Percentiles rank a stretch among this genome's conserved stretches.
Conservation (phyloP, 805 yeast species). For the Millerozyma miso region DNA sequence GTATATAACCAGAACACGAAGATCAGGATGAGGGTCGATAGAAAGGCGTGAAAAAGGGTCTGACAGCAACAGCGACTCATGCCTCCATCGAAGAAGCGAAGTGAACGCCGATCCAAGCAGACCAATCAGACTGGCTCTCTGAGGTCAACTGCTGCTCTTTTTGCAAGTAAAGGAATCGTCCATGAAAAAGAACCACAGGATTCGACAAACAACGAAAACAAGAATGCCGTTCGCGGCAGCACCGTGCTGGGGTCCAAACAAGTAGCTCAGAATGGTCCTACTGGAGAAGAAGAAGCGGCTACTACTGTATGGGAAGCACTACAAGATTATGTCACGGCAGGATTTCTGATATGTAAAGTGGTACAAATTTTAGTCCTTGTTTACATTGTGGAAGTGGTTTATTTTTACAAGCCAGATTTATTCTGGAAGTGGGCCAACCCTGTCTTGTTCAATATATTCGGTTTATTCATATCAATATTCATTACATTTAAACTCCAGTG, state of each 20-base stretch:
- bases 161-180: slow-evolving; percentile 6
- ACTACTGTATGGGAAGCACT: slow-evolving; percentile 18
- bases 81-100: not conserved
- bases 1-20: no score
- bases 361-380: slow-evolving; percentile 28
- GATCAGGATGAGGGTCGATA: no score
- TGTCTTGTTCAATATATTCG: slow-evolving; percentile 32
- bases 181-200: not conserved
- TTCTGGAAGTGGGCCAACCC: slow-evolving; percentile 14
- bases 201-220: not conserved
- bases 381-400: slow-evolving; percentile 28
- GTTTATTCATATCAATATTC: slow-evolving; percentile 25
- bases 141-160: slow-evolving; percentile 9
- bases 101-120: not conserved
- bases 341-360: slow-evolving; percentile 25
- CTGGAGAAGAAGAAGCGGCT: slow-evolving; percentile 9
- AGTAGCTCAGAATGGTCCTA: slow-evolving; percentile 1
- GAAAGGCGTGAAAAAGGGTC: not conserved
- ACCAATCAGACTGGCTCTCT: not conserved
- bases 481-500: slow-evolving; percentile 20
- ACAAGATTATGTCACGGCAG: slow-evolving; percentile 37
- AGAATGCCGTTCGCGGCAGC: not conserved
- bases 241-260: not conserved
- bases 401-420: slow-evolving; percentile 17
- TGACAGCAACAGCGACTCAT: not conserved